phyloP scores from a whole-genome alignment of 129 eudicot species.

The Heracleum sosnowskyi region DNA sequence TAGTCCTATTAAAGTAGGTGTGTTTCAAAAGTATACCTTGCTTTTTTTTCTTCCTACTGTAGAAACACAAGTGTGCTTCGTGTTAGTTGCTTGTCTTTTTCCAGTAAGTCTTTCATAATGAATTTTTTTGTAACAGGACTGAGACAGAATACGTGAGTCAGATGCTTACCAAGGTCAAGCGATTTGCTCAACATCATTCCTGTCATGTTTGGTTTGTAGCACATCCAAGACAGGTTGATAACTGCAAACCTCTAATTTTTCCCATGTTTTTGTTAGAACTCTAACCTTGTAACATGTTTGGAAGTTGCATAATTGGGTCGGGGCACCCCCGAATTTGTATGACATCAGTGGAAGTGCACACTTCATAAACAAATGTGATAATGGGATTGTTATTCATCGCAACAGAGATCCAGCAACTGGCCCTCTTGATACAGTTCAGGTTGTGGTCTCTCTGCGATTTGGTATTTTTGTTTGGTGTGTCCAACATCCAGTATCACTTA shows the following conservation, averaged over 20 bases:
- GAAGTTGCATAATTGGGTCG: slow-evolving; percentile 85
- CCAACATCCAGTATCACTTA: background rate
- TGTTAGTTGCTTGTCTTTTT: background rate
- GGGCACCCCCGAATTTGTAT: slow-evolving; percentile 79
- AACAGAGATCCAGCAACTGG: slow-evolving; percentile 87
- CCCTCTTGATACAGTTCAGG: slow-evolving; percentile 83
- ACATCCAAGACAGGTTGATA: slow-evolving; percentile 87
- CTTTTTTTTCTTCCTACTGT: background rate
- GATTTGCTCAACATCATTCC: slow-evolving; percentile 93
- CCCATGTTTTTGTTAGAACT: background rate
- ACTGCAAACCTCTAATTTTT: background rate
- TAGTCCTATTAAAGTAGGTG: background rate
- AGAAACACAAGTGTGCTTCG: background rate
- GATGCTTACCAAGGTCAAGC: slow-evolving; percentile 80
- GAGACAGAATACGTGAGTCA: slow-evolving; percentile 98
- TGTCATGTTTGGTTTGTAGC: slow-evolving; percentile 99
- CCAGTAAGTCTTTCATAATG: background rate
- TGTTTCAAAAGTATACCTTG: background rate
- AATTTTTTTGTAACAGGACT: slow-evolving; percentile 43
- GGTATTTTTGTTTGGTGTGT: background rate
- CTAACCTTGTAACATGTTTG: slow-evolving; percentile 20
- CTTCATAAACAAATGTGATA: slow-evolving; percentile 93
- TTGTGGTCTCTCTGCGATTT: slow-evolving; percentile 4
- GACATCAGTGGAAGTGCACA: slow-evolving; percentile 99
- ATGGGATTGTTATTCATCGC: slow-evolving; percentile 90